Evolutionary conservation across 163 green algal genomes (phyloP).

Genomic region (Trebouxiophyceae sp.): DNA sequence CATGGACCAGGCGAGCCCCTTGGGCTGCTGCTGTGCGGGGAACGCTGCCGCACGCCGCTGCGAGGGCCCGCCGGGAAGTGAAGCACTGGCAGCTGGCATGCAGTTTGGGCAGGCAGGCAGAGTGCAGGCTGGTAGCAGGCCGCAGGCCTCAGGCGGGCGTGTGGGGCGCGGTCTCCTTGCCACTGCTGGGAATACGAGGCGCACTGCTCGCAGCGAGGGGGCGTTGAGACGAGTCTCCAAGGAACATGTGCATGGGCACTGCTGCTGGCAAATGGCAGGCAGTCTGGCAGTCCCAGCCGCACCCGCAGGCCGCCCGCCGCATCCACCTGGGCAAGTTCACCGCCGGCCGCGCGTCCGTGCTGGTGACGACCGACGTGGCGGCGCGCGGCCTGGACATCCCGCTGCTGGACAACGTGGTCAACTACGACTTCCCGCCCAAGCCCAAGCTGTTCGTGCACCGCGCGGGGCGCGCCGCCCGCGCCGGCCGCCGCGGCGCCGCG

Average conservation of each 20-base stretch:
- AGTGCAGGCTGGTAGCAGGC: no score
- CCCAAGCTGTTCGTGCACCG: conserved; percentile 97
- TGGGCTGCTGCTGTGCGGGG: not conserved
- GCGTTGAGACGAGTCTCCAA: no score
- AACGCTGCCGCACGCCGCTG: not conserved
- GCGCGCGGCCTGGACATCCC: conserved; percentile 96
- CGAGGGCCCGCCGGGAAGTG: not conserved
- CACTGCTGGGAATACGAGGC: no score
- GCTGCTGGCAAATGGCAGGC: no score
- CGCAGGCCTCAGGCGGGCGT: no score
- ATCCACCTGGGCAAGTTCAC: conserved; percentile 93
- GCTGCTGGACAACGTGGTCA: conserved; percentile 94
- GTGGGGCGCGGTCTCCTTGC: no score
- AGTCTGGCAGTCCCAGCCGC: no score
- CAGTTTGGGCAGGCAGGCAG: no score
- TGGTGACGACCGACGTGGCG: conserved; percentile 96
- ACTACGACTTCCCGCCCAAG: conserved; percentile 91
- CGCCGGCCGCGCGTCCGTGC: conserved; percentile 44
- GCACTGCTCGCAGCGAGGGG: no score
- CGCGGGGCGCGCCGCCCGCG: conserved; percentile 18
- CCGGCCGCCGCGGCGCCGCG: conserved; percentile 58
- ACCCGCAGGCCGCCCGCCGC: conserved; percentile 88
- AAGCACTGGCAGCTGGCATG: no score
- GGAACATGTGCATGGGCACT: no score
- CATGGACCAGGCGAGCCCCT: conserved; percentile 82